A percentile compares a stretch with the other conserved stretches of the same genome.
Evolutionary conservation across 148 eudicot species (phyloP).

Genomic region (Fagopyrum tataricum): DNA sequence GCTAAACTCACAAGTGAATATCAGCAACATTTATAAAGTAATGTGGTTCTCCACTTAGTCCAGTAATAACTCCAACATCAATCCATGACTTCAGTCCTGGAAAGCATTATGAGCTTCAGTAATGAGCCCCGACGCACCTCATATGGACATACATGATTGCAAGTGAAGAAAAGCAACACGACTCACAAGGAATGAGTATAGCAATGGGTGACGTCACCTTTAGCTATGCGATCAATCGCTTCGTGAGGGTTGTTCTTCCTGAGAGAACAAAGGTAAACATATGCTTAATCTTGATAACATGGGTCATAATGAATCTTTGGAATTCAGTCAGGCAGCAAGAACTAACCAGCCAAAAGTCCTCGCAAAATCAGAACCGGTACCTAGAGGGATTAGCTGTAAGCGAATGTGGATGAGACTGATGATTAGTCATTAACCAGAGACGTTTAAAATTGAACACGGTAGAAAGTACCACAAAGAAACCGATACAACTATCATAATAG

Average conservation of each 20-base stretch:
- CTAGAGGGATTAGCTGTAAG: constrained; percentile 84
- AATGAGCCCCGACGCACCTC: neutral
- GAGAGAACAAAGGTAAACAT: constrained; percentile 16
- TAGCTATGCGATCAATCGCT: constrained; percentile 86
- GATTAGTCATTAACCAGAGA: neutral
- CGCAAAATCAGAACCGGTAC: constrained; percentile 98
- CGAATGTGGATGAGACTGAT: constrained; percentile 13
- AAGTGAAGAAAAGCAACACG: neutral
- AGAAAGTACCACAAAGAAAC: constrained; percentile 13
- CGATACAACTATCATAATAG: neutral
- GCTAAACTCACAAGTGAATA: constrained; percentile 74
- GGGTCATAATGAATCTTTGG: constrained; percentile 7
- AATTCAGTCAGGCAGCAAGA: neutral
- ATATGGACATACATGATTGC: neutral
- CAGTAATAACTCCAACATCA: constrained; percentile 70
- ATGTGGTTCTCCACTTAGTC: constrained; percentile 56
- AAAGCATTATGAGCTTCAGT: constrained; percentile 25
- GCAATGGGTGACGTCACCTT: constrained; percentile 41
- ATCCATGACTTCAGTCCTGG: constrained; percentile 66
- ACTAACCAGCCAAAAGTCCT: constrained; percentile 88
- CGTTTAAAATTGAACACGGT: neutral
- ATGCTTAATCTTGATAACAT: constrained; percentile 5
- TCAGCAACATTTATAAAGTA: constrained; percentile 93
- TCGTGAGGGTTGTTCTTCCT: constrained; percentile 86
- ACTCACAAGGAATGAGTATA: constrained; percentile 6